These are phyloP conservation scores for Nakaseomyces uthaithaninus DNA, from an alignment of 1,139 yeast genomes.

Conservation along the genomic window DNA sequence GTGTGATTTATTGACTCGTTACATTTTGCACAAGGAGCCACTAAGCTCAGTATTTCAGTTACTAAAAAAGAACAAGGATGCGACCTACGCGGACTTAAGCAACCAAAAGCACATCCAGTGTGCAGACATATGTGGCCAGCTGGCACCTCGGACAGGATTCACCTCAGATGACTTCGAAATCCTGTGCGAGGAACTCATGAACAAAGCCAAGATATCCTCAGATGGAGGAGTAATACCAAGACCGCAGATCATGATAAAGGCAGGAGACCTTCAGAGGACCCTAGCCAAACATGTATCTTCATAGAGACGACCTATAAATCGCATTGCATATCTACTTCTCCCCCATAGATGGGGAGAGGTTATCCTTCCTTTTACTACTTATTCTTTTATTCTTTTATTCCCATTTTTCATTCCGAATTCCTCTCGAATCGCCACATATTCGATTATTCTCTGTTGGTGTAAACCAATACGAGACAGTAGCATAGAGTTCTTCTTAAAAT, in stretches of 20 bases:
- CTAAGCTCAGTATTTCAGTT: conserved; percentile 9
- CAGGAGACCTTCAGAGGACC: conserved; percentile 61
- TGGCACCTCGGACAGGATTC: conserved; percentile 84
- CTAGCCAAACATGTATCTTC: conserved; percentile 31
- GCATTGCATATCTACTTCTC: not conserved
- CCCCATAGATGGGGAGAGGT: not conserved
- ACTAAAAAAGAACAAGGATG: not conserved
- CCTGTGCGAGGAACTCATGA: conserved; percentile 73
- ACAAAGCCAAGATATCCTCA: conserved; percentile 78
- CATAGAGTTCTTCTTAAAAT: no score
- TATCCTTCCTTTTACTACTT: not conserved
- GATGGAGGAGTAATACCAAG: conserved; percentile 48
- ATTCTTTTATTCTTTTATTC: not conserved
- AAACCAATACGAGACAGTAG: no score
- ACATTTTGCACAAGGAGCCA: conserved; percentile 12
- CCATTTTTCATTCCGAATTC: not conserved
- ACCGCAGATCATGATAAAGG: conserved; percentile 57
- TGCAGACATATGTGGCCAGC: conserved; percentile 67
- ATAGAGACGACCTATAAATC: conserved; percentile 1
- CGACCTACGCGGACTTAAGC: not conserved
- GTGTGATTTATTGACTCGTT: conserved; percentile 14
- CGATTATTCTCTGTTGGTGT: no score
- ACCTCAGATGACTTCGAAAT: conserved; percentile 89
- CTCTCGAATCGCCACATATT: no score
- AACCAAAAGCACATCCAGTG: conserved; percentile 4